A percentile compares a stretch with the other conserved stretches of the same genome.
Conservation (phyloP, 768 basidiomycete genomes). For the Punctularia strigosozonata region DNA sequence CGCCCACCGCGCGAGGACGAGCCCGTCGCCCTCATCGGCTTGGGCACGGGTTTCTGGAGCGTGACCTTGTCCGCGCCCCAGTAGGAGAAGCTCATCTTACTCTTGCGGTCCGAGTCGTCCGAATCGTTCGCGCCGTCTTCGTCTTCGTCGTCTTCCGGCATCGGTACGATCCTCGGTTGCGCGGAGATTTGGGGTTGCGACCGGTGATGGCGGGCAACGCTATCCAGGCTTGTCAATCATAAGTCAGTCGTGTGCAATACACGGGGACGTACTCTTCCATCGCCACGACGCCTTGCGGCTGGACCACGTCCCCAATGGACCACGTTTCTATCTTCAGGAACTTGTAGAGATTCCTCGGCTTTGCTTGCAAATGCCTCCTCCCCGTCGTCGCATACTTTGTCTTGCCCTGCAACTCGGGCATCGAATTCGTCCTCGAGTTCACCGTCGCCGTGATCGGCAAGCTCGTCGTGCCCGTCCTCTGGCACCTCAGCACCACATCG, state of each 20-base stretch:
- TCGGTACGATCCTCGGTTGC: conserved; percentile 56
- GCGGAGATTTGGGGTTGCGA: conserved; percentile 41
- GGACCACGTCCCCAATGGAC: conserved; percentile 67
- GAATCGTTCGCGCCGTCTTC: conserved; percentile 47
- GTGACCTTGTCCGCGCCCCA: conserved; percentile 91
- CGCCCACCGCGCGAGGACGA: conserved; percentile 26
- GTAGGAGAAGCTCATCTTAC: conserved; percentile 91
- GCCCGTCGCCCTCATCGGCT: conserved; percentile 25
- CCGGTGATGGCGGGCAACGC: conserved; percentile 64
- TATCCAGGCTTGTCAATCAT: conserved; percentile 16
- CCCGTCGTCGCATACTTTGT: conserved; percentile 78
- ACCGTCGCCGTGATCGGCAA: conserved; percentile 61
- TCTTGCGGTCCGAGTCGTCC: conserved; percentile 80
- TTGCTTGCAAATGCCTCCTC: conserved; percentile 61
- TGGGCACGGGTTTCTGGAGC: conserved; percentile 65
- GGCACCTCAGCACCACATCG: conserved; percentile 88
- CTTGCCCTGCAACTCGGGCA: conserved; percentile 78
- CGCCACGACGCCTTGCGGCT: conserved; percentile 70
- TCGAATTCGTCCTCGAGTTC: conserved; percentile 58
- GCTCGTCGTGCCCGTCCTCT: conserved; percentile 81
- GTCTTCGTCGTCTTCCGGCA: conserved; percentile 55
- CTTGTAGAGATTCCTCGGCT: conserved; percentile 87
- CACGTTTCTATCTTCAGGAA: conserved; percentile 90
- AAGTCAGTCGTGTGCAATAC: background rate
- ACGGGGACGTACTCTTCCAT: conserved; percentile 74